Base-by-base conservation (phyloP, 345 rosid genomes). In the Schrenkiella parvula region DNA sequence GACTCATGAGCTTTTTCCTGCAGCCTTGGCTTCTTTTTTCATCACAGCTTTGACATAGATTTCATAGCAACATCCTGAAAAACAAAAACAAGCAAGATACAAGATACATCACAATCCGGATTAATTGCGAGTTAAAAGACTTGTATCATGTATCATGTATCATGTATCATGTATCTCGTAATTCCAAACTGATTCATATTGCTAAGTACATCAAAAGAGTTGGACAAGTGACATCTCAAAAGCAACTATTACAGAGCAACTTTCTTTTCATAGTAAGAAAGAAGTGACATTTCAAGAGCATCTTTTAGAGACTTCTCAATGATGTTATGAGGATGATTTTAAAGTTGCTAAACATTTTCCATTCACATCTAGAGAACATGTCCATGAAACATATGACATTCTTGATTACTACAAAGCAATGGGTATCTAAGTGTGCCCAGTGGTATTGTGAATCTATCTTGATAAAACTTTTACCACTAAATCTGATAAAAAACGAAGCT, bases 61-160 rank as follows among this genome's bases (percentile, higher is more conserved):
- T 76, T 89, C 96, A 80, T 87, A 91, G 88, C 93, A 87, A 75
- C 90, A 91, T 26, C 95, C 90, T 89, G 86, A 17, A 6, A 29
- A 32, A 67, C 7, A 43, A 38, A 38, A 10, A 5, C 0, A 59
- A 59, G 19, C 47, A 32, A 22, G 54, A 52, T 21, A 52, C 35
- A 6, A 37, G 58, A 70, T 32, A 23, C n/a, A 58, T 12, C 39
- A 59, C 38, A 59, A 37, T 37, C 28, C 18, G 3, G 41, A 38
- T 10, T 22, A 11, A 50, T 4, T 71, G 9, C 42, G 29, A 21
- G 14, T 56, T 10, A 12, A 59, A 18, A 12, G 64, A 35, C 31
- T 35, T 35, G 44, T 15, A 34, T 53, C 63, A 57, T 35, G 29
- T 46, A 14, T 25, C 18, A n/a, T 35, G 44, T 15, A 34, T 53